Evolutionary conservation across 2,329 filamentous ascomycete species (phyloP), one percentile per base, ranked within the genome.

Genomic region (Dothistroma pini): DNA sequence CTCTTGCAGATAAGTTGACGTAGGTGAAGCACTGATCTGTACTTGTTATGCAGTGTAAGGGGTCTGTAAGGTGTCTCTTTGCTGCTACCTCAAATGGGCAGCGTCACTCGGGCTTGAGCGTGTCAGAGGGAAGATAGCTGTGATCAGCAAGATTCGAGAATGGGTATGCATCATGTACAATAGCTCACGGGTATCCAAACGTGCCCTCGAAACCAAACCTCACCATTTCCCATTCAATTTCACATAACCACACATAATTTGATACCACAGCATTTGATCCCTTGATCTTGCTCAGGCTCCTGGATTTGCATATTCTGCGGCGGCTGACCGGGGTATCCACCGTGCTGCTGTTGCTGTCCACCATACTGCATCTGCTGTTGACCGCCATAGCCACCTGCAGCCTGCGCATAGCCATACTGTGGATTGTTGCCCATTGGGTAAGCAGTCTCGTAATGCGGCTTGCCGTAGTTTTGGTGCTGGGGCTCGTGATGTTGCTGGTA

Each of bases 321-420:
- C n/a, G 79, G 77, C 10, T 78, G 76, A 9, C 76, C 75, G 2
- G 61, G 65, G 57, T 67, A 67, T 16, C 62, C 56, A 29, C 57
- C 65, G 31, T 80, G 78, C 31, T 53, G 51, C 25, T 51, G 48
- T 19, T 51, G 48, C 29, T 51, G 48, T 29, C 69, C 70, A 57
- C 68, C 70, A 35, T 80, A 76, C 57, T 79, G 76, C 61, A 77
- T 74, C 58, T 78, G 76, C n/a, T 75, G 75, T 57, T 76, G 75
- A 49, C 76, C 68, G 19, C 60, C 69, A 60, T 71, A 73, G 54
- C 66, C 65, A 10, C 64, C 66, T 9, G 72, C 73, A 61, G 75
- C 72, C 31, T 70, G 68, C 12, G 73, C 67, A 50, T 73, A 74
- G 41, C 78, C 77, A n/a, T 78, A 75, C 56, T 66, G 57, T 31